Conservation (phyloP, 345 rosid species). For the Nephelium lappaceum region DNA sequence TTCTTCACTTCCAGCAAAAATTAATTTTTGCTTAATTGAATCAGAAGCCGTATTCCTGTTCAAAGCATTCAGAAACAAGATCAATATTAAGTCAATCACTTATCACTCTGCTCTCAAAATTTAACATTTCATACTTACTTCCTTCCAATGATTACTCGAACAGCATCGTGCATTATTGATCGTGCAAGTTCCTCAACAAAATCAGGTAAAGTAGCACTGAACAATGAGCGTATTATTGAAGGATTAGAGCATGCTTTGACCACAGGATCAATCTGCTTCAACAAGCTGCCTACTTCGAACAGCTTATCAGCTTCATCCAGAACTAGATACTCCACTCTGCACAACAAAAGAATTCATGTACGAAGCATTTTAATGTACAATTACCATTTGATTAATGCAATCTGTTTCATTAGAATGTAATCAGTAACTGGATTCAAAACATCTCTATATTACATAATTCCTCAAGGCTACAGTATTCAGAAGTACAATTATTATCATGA, state of each 20-base stretch:
- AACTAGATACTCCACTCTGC: conserved; percentile 93
- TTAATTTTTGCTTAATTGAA: conserved; percentile 81
- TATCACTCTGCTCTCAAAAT: not conserved
- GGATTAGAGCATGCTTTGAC: conserved; percentile 95
- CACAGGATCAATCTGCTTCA: conserved; percentile 88
- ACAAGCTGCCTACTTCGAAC: conserved; percentile 75
- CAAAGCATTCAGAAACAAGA: conserved; percentile 23
- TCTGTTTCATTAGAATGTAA: conserved; percentile 5
- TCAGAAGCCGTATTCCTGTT: conserved; percentile 87
- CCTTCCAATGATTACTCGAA: conserved; percentile 87
- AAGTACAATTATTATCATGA: not conserved
- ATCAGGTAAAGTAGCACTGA: conserved; percentile 98
- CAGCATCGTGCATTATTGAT: conserved; percentile 93
- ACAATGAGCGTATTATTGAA: conserved; percentile 74
- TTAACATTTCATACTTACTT: conserved; percentile 55
- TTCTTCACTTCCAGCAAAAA: conserved; percentile 91
- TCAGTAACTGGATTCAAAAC: not conserved
- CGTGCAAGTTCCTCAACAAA: conserved; percentile 95
- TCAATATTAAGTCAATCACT: not conserved
- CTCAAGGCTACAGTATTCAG: not conserved
- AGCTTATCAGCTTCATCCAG: conserved; percentile 98
- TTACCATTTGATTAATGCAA: not conserved
- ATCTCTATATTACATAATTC: not conserved
- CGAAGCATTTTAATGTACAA: conserved; percentile 6
- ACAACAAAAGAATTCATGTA: conserved; percentile 8